These are phyloP conservation scores for Linnemannia schmuckeri DNA, from an alignment of 192 early-diverging fungal genomes.

Conservation along the genomic window DNA sequence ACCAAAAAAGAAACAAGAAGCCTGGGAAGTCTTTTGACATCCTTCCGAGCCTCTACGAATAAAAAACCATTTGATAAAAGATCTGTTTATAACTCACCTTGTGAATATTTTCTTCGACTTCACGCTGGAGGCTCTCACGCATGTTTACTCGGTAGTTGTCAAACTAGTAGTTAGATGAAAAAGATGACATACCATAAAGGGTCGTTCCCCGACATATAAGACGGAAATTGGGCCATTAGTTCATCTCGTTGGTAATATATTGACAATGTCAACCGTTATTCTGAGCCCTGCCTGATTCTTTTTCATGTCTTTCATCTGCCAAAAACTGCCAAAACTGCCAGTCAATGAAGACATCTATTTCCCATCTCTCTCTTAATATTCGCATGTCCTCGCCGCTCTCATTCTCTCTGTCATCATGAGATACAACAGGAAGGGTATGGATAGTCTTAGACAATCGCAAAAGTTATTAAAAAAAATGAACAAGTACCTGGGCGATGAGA, in stretches of 20 bases:
- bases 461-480: neutral
- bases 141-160: conserved; percentile 55
- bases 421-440: neutral
- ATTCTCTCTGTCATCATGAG: neutral
- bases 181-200: neutral
- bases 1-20: neutral
- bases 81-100: conserved; percentile 27
- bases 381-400: neutral
- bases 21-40: neutral
- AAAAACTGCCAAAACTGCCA: neutral
- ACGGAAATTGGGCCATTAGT: conserved; percentile 13
- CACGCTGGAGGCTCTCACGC: conserved; percentile 53
- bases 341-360: neutral
- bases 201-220: neutral
- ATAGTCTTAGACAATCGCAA: neutral
- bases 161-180: conserved; percentile 24
- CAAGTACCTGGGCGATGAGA: conserved; percentile 53
- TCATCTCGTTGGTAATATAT: conserved; percentile 1
- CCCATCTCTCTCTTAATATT: neutral
- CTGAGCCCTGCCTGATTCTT: conserved; percentile 11
- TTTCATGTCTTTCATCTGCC: conserved; percentile 5
- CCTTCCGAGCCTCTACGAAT: too few species aligned
- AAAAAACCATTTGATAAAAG: neutral
- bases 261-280: neutral
- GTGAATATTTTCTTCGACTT: conserved; percentile 52